A percentile compares a stretch with the other conserved stretches of the same genome.
These are phyloP conservation scores for Lactifluus hygrophoroides DNA, from an alignment of 768 basidiomycete genomes.

Conservation along the genomic window DNA sequence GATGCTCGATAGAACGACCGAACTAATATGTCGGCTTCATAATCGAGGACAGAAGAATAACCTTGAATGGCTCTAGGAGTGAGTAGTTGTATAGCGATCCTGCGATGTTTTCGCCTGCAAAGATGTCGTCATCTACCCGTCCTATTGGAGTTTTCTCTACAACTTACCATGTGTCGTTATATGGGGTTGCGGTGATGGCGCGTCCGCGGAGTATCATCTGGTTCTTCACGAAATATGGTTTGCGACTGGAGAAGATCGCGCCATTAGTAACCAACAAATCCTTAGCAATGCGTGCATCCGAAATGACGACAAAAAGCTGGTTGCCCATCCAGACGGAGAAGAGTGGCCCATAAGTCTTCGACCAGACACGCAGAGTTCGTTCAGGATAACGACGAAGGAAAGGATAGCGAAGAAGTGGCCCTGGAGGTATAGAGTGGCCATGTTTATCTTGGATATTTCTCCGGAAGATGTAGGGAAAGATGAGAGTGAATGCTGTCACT, in stretches of 20 bases:
- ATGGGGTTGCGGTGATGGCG: slow-evolving; percentile 38
- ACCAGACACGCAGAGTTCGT: slow-evolving; percentile 35
- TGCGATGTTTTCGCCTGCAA: slow-evolving; percentile 34
- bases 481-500: neutral
- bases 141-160: neutral
- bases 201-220: slow-evolving; percentile 36
- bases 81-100: slow-evolving; percentile 31
- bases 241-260: slow-evolving; percentile 38
- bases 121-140: neutral
- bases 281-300: slow-evolving; percentile 36
- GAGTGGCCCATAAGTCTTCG: slow-evolving; percentile 35
- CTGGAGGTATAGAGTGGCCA: slow-evolving; percentile 22
- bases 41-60: slow-evolving; percentile 32
- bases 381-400: slow-evolving; percentile 38
- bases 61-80: slow-evolving; percentile 29
- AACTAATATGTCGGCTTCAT: slow-evolving; percentile 33
- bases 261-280: slow-evolving; percentile 39
- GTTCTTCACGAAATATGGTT: slow-evolving; percentile 37
- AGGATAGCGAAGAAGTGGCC: slow-evolving; percentile 26
- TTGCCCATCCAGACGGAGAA: slow-evolving; percentile 40
- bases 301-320: slow-evolving; percentile 39
- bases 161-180: slow-evolving; percentile 36
- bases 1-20: slow-evolving; percentile 30
- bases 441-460: slow-evolving; percentile 20
- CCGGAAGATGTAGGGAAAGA: slow-evolving; percentile 20